Evolutionary conservation across 108 stramenopile species (phyloP).

Genomic region (Heterococcus sp.): DNA sequence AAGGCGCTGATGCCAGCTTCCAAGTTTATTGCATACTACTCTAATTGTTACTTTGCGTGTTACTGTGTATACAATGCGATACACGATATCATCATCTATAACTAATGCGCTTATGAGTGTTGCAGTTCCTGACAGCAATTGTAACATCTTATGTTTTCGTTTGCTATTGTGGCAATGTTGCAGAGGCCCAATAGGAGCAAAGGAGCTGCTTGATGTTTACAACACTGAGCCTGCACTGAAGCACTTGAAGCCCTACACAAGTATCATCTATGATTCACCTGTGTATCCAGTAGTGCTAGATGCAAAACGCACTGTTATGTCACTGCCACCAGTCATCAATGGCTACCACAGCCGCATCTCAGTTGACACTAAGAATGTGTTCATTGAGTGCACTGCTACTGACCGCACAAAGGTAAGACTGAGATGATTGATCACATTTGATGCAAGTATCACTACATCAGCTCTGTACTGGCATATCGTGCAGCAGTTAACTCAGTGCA

Average conservation of each 20-base stretch:
- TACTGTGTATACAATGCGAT: no score
- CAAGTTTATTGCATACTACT: no score
- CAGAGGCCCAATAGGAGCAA: constrained; percentile 53
- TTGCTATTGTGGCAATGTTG: neutral
- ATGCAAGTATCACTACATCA: no score
- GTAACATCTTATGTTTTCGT: neutral
- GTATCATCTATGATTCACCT: constrained; percentile 42
- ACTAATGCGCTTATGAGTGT: neutral
- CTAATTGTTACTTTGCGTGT: no score
- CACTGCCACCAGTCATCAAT: constrained; percentile 98
- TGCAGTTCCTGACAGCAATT: neutral
- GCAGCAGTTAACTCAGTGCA: no score
- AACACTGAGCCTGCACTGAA: constrained; percentile 81
- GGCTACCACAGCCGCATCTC: constrained; percentile 83
- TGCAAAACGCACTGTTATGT: constrained; percentile 73
- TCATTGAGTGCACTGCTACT: constrained; percentile 98
- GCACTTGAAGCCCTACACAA: constrained; percentile 93
- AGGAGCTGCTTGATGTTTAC: constrained; percentile 71
- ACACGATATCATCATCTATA: constrained; percentile 49
- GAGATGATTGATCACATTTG: no score
- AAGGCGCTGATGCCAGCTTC: no score
- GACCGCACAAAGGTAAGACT: constrained; percentile 85
- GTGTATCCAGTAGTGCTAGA: constrained; percentile 89
- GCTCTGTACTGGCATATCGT: no score
- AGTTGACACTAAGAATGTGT: constrained; percentile 87